A percentile compares a stretch with the other conserved stretches of the same genome.
These are phyloP conservation scores for Neonectria faginata DNA, from an alignment of 2,329 filamentous ascomycete species.

Conservation along the genomic window DNA sequence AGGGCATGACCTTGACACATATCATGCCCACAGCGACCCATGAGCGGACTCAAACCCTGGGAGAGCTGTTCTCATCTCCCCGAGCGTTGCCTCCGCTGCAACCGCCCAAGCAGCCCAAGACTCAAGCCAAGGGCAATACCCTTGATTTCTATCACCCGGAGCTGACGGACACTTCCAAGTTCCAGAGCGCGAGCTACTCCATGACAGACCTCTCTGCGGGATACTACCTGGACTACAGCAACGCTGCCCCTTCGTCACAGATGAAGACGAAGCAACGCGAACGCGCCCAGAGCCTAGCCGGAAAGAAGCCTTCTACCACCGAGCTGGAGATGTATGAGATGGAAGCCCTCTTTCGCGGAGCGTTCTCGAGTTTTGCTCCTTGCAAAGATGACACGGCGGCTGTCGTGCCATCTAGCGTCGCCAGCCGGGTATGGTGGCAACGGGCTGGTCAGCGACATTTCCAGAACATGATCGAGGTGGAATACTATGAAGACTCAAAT, in stretches of 20 bases:
- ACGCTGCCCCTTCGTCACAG: constrained; percentile 68
- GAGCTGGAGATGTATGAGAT: constrained; percentile 74
- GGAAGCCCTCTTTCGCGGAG: constrained; percentile 79
- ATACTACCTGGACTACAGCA: constrained; percentile 77
- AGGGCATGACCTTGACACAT: constrained; percentile 70
- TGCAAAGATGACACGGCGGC: constrained; percentile 79
- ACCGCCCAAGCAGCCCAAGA: constrained; percentile 78
- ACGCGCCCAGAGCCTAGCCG: constrained; percentile 75
- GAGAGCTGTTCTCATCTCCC: constrained; percentile 79
- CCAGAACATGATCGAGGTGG: constrained; percentile 70
- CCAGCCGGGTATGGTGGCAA: constrained; percentile 82
- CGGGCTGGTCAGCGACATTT: constrained; percentile 74
- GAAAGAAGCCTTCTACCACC: constrained; percentile 65
- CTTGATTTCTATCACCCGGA: constrained; percentile 67
- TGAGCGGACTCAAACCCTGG: constrained; percentile 73
- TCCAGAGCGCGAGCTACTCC: constrained; percentile 71
- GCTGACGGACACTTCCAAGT: constrained; percentile 65
- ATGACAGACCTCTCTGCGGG: constrained; percentile 74
- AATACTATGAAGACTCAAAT: constrained; percentile 56
- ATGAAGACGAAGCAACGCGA: constrained; percentile 75
- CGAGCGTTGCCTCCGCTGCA: constrained; percentile 73
- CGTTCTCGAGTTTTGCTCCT: constrained; percentile 84
- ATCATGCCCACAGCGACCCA: constrained; percentile 50
- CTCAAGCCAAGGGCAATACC: constrained; percentile 71
- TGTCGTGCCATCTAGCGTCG: constrained; percentile 74